Conservation (phyloP, 1,284 basidiomycete genomes). For the Apiotrichum montevideense region DNA sequence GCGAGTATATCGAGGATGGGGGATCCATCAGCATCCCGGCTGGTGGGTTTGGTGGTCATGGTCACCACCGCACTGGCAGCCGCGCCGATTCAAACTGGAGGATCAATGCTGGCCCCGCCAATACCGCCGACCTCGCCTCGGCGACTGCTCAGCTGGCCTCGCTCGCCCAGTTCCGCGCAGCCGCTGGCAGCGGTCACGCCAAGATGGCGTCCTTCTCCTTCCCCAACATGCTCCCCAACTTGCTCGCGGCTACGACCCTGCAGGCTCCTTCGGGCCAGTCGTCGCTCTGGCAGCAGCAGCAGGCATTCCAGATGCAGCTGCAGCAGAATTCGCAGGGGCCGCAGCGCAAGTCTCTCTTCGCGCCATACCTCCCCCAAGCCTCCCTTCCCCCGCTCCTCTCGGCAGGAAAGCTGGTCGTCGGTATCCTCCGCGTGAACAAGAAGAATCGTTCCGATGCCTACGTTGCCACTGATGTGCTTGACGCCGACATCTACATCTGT, state of each 20-base stretch:
- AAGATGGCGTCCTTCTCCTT: constrained; percentile 97
- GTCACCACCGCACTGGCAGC: constrained; percentile 62
- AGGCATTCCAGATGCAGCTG: constrained; percentile 69
- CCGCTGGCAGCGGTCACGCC: constrained; percentile 87
- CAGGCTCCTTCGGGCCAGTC: constrained; percentile 34
- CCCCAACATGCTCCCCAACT: constrained; percentile 91
- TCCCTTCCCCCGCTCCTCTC: constrained; percentile 92
- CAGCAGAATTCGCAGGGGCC: constrained; percentile 79
- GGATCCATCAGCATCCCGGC: constrained; percentile 29
- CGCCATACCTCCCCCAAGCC: constrained; percentile 96
- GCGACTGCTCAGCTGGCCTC: constrained; percentile 90
- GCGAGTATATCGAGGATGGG: constrained; percentile 36
- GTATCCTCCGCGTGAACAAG: constrained; percentile 96
- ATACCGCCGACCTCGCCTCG: constrained; percentile 73
- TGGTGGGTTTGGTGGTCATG: constrained; percentile 49
- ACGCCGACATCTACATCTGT: constrained; percentile 97
- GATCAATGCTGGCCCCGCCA: constrained; percentile 54
- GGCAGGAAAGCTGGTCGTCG: constrained; percentile 97
- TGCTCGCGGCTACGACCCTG: constrained; percentile 93
- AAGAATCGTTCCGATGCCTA: constrained; percentile 98
- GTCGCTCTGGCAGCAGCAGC: constrained; percentile 73
- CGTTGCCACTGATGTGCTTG: constrained; percentile 96
- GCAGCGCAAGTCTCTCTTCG: constrained; percentile 96
- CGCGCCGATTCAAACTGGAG: constrained; percentile 65
- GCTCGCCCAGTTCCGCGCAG: constrained; percentile 92